These are phyloP conservation scores for Aureobasidium zeae DNA, from an alignment of 2,329 filamentous ascomycete genomes.

Conservation along the genomic window DNA sequence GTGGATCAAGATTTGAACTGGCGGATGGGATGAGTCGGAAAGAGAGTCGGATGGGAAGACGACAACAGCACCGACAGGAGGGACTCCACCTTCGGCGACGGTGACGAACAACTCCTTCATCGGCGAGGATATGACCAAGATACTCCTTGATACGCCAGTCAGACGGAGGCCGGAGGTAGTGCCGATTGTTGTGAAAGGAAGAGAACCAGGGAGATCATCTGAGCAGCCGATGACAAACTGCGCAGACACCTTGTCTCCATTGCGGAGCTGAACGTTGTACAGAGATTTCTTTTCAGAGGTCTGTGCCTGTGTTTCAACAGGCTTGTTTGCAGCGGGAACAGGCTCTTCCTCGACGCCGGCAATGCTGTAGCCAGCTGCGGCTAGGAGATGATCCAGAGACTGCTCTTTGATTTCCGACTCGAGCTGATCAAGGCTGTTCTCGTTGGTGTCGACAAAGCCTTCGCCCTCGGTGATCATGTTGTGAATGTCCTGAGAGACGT, in stretches of 20 bases:
- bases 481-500: conserved; percentile 8
- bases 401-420: conserved; percentile 14
- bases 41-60: conserved; percentile 52
- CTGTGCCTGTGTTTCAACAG: conserved; percentile 4
- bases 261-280: conserved; percentile 20
- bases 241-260: conserved; percentile 25
- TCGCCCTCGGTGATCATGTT: conserved; percentile 7
- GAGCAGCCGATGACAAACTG: conserved; percentile 24
- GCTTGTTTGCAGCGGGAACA: neutral
- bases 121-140: conserved; percentile 59
- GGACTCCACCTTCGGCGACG: conserved; percentile 63
- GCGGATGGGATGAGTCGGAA: conserved; percentile 28
- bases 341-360: conserved; percentile 7
- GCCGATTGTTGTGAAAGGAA: neutral
- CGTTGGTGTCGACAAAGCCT: conserved; percentile 5
- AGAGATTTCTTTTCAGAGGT: conserved; percentile 8
- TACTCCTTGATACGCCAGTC: conserved; percentile 25
- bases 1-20: conserved; percentile 59
- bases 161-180: neutral
- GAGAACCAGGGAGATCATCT: conserved; percentile 21
- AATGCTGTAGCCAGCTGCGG: conserved; percentile 15
- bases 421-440: conserved; percentile 12
- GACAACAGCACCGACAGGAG: conserved; percentile 63
- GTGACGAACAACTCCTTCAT: conserved; percentile 59
- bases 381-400: conserved; percentile 15